Evolutionary conservation across 306 rosid species (phyloP).

Genomic region (Bauhinia variegata): DNA sequence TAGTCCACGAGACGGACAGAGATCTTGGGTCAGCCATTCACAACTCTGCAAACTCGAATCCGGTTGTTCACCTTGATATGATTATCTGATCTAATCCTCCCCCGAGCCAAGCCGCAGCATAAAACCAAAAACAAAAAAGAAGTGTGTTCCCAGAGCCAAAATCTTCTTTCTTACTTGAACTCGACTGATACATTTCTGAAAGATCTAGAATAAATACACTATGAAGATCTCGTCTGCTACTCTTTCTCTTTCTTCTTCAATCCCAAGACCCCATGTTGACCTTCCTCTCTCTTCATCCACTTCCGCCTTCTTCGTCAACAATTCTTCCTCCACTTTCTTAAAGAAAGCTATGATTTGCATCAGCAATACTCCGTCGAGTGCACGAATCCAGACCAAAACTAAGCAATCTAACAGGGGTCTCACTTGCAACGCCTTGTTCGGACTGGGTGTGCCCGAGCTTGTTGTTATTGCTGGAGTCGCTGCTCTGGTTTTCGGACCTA

Average conservation of each 20-base stretch:
- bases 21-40: too few relatives aligned
- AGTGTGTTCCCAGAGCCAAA: too few relatives aligned
- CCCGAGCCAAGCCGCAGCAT: too few relatives aligned
- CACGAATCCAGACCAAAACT: constrained; percentile 39
- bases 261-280: constrained; percentile 36
- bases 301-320: constrained; percentile 45
- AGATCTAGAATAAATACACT: too few relatives aligned
- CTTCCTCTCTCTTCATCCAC: constrained; percentile 51
- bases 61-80: too few relatives aligned
- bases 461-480: constrained; percentile 93
- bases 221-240: constrained; percentile 57
- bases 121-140: too few relatives aligned
- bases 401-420: constrained; percentile 48
- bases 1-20: too few relatives aligned
- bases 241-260: constrained; percentile 49
- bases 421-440: constrained; percentile 83
- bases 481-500: constrained; percentile 92
- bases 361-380: constrained; percentile 20
- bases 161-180: too few relatives aligned
- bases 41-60: too few relatives aligned
- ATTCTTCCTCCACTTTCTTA: constrained; percentile 32
- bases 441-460: constrained; percentile 90
- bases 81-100: too few relatives aligned
- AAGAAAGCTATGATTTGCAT: constrained; percentile 36
- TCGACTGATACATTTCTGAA: too few relatives aligned